These are phyloP conservation scores for Boletus sensibilis DNA, from an alignment of 768 basidiomycete species.

Conservation along the genomic window DNA sequence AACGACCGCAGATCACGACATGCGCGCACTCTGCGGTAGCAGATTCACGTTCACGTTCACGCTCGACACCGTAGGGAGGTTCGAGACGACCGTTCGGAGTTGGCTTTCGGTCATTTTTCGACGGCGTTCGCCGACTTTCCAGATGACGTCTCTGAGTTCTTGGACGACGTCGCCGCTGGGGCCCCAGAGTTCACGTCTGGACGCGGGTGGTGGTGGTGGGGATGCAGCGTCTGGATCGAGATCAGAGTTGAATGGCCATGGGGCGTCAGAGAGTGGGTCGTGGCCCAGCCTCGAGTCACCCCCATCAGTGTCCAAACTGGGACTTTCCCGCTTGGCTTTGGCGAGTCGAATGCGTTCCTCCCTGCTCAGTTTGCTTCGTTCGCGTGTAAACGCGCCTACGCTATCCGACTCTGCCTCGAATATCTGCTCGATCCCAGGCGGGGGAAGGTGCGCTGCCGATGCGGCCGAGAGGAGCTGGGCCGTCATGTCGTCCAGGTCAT, in stretches of 20 bases:
- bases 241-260: background rate
- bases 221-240: slow-evolving; percentile 11
- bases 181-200: slow-evolving; percentile 54
- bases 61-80: background rate
- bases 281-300: background rate
- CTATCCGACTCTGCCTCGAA: slow-evolving; percentile 62
- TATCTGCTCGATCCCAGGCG: slow-evolving; percentile 76
- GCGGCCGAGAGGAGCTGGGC: slow-evolving; percentile 52
- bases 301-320: background rate
- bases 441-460: slow-evolving; percentile 55
- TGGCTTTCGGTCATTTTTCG: slow-evolving; percentile 44
- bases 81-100: background rate
- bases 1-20: background rate
- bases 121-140: slow-evolving; percentile 76
- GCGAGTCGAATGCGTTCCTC: slow-evolving; percentile 70
- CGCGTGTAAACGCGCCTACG: slow-evolving; percentile 43
- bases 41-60: background rate
- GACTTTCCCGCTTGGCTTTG: slow-evolving; percentile 43
- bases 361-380: slow-evolving; percentile 63
- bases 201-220: background rate
- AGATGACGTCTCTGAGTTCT: slow-evolving; percentile 83
- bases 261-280: background rate
- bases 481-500: slow-evolving; percentile 51
- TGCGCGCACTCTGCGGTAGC: background rate
- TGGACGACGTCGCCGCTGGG: slow-evolving; percentile 79